Conservation (phyloP, 2,329 filamentous ascomycete genomes). For the Talaromyces funiculosus region DNA sequence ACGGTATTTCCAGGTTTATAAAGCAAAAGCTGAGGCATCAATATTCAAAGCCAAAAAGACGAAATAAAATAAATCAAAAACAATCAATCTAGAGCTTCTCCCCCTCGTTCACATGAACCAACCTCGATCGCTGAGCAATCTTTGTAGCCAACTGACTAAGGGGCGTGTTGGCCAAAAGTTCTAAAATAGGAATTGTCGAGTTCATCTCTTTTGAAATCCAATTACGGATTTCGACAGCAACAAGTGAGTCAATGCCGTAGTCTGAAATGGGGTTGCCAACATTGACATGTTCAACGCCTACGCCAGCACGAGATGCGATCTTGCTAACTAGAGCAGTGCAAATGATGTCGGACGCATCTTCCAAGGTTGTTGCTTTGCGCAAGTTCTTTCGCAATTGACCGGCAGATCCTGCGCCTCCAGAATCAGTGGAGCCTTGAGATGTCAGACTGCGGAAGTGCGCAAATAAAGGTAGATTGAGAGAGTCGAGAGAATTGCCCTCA, state of each 20-base stretch:
- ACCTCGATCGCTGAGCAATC: constrained; percentile 7
- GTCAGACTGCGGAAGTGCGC: constrained; percentile 11
- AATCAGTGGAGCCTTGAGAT: background rate
- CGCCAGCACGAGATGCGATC: constrained; percentile 17
- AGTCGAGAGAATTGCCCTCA: constrained; percentile 16
- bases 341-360: constrained; percentile 17
- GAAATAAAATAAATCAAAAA: background rate
- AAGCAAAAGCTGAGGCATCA: background rate
- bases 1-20: background rate
- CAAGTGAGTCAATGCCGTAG: constrained; percentile 24
- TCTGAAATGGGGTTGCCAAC: constrained; percentile 18
- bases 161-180: constrained; percentile 1
- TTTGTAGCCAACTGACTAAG: background rate
- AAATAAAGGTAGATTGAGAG: constrained; percentile 24
- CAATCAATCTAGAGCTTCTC: background rate
- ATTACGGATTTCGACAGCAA: constrained; percentile 26
- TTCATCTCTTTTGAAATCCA: constrained; percentile 8
- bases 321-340: constrained; percentile 16
- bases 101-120: constrained; percentile 25
- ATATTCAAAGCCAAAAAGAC: background rate
- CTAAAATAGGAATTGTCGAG: constrained; percentile 7
- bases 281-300: constrained; percentile 23
- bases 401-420: background rate
- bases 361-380: constrained; percentile 11
- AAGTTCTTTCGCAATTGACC: constrained; percentile 12